These are phyloP conservation scores for Scheffersomyces coipomensis DNA, from an alignment of 805 yeast species.

Conservation along the genomic window DNA sequence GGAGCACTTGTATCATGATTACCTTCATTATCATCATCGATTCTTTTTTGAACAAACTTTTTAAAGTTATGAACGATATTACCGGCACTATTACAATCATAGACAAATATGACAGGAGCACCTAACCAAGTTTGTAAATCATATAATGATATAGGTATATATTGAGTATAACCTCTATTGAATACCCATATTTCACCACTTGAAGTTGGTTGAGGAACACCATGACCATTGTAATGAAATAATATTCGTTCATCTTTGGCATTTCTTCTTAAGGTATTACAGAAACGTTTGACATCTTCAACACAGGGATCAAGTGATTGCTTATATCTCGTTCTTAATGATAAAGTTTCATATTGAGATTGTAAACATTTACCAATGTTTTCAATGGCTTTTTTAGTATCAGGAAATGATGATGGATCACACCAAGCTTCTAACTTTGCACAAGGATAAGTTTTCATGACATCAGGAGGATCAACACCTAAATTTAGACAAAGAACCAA, in stretches of 20 bases:
- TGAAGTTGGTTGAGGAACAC: slow-evolving; percentile 95
- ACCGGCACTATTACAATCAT: slow-evolving; percentile 94
- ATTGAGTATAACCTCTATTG: slow-evolving; percentile 94
- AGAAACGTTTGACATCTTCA: slow-evolving; percentile 89
- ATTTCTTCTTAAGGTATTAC: slow-evolving; percentile 81
- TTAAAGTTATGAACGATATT: slow-evolving; percentile 87
- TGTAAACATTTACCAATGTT: slow-evolving; percentile 87
- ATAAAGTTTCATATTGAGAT: slow-evolving; percentile 83
- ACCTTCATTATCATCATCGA: slow-evolving; percentile 77
- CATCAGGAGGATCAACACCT: slow-evolving; percentile 97
- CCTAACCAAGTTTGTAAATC: slow-evolving; percentile 97
- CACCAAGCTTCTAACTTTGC: slow-evolving; percentile 93
- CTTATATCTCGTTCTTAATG: slow-evolving; percentile 84
- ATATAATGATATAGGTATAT: slow-evolving; percentile 92
- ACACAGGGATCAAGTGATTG: slow-evolving; percentile 92
- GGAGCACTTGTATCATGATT: slow-evolving; percentile 51
- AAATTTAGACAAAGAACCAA: slow-evolving; percentile 84
- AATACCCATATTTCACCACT: slow-evolving; percentile 98
- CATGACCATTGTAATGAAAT: slow-evolving; percentile 97
- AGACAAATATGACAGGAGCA: slow-evolving; percentile 93
- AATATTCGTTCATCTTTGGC: slow-evolving; percentile 92
- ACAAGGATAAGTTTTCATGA: slow-evolving; percentile 87
- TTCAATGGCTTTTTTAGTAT: slow-evolving; percentile 87
- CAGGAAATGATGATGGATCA: slow-evolving; percentile 79
- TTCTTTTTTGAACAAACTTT: slow-evolving; percentile 83